phyloP scores from a whole-genome alignment of 192 early-diverging fungal genomes.

The Coemansia sp. region DNA sequence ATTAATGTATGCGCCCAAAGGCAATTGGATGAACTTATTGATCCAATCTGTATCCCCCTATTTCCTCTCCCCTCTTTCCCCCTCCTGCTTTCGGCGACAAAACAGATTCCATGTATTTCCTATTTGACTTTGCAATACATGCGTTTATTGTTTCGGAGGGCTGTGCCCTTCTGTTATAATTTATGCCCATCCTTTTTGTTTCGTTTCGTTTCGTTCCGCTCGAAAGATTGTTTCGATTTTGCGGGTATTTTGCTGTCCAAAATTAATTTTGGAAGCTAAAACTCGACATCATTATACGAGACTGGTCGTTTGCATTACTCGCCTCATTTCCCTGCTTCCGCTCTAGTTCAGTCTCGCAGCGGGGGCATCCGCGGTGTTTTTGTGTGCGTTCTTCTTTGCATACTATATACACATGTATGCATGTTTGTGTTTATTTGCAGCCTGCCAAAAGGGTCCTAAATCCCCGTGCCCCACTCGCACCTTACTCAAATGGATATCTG shows the following conservation, averaged over 20 bases:
- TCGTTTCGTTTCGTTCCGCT: background rate
- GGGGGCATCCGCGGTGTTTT: background rate
- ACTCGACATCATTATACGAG: background rate
- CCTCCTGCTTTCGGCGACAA: background rate
- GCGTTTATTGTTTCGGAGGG: background rate
- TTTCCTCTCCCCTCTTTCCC: background rate
- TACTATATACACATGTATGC: background rate
- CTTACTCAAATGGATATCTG: background rate
- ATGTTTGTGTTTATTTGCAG: slow-evolving; percentile 1
- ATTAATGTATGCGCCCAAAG: background rate
- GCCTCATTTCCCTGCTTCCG: slow-evolving; percentile 1
- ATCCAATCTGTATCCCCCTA: background rate
- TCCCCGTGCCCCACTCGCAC: background rate
- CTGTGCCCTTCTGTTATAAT: background rate
- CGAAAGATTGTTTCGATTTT: background rate
- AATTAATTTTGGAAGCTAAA: slow-evolving; percentile 1
- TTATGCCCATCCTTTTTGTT: background rate
- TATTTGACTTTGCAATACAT: background rate
- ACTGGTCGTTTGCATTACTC: background rate
- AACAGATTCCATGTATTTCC: background rate
- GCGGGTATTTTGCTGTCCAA: background rate
- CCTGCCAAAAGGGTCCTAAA: background rate
- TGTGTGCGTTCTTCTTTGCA: background rate
- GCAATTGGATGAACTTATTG: slow-evolving; percentile 8
- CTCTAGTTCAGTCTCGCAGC: background rate